Evolutionary conservation across 176 grass and related monocot genomes (phyloP).

Genomic region (Cymbopogon citratus): DNA sequence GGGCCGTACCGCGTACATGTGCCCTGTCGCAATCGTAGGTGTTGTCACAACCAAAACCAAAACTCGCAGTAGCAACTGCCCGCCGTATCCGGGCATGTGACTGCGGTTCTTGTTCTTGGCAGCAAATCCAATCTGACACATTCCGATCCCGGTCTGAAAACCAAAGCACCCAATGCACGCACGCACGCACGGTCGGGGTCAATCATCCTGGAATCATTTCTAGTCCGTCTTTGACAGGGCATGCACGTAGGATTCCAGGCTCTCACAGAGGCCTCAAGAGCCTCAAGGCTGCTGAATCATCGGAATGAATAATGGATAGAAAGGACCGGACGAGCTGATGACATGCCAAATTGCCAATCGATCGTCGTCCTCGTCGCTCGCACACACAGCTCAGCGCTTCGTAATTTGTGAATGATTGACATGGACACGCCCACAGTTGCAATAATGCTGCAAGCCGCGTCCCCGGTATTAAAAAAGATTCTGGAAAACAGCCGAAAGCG

Average conservation of each 20-base stretch:
- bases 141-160: neutral
- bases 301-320: neutral
- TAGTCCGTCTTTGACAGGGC: too few relatives aligned
- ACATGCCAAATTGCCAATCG: neutral
- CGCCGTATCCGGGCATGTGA: too few relatives aligned
- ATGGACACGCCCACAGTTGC: neutral
- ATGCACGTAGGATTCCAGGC: too few relatives aligned
- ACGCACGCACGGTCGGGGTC: neutral
- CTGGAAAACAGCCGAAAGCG: constrained; percentile 18
- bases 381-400: neutral
- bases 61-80: too few relatives aligned
- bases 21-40: neutral
- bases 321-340: neutral
- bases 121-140: neutral
- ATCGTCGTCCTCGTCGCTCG: neutral
- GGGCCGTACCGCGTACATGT: neutral
- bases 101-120: neutral
- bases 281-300: neutral
- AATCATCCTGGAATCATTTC: neutral
- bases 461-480: constrained; percentile 15
- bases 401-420: constrained; percentile 32
- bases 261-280: too few relatives aligned
- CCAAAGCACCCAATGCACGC: neutral
- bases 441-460: neutral
- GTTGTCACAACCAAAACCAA: too few relatives aligned